These are phyloP conservation scores for Pseudogymnoascus sp. DNA, from an alignment of 2,329 filamentous ascomycete genomes.

Conservation along the genomic window DNA sequence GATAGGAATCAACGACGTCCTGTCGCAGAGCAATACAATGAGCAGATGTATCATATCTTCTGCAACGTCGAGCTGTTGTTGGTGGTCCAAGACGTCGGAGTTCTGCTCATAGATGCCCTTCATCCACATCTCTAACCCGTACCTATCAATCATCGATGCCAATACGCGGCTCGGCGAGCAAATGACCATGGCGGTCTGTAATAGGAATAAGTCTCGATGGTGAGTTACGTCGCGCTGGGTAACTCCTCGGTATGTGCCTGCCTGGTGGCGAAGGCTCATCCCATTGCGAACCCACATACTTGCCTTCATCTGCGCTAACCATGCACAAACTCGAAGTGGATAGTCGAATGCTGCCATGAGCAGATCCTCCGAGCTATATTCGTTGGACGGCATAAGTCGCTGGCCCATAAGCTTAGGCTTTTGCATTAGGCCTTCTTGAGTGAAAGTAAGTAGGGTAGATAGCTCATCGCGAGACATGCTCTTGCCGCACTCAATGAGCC, in stretches of 20 bases:
- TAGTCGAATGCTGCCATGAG: slow-evolving; percentile 86
- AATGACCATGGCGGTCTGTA: slow-evolving; percentile 83
- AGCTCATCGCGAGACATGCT: slow-evolving; percentile 61
- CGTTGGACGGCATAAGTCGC: slow-evolving; percentile 43
- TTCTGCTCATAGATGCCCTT: slow-evolving; percentile 69
- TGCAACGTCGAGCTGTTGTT: slow-evolving; percentile 81
- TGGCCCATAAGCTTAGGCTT: slow-evolving; percentile 55
- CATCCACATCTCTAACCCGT: slow-evolving; percentile 80
- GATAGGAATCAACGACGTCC: slow-evolving; percentile 64
- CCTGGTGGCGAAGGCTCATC: slow-evolving; percentile 89
- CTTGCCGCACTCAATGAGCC: slow-evolving; percentile 85
- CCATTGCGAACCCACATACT: slow-evolving; percentile 98
- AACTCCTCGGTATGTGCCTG: slow-evolving; percentile 84
- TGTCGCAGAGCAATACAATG: slow-evolving; percentile 82
- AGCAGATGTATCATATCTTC: slow-evolving; percentile 94
- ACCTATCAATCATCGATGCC: slow-evolving; percentile 84
- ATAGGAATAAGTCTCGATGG: slow-evolving; percentile 85
- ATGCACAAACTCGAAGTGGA: slow-evolving; percentile 84
- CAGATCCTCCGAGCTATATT: slow-evolving; percentile 63
- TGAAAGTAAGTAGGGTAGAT: slow-evolving; percentile 60
- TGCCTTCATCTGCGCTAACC: slow-evolving; percentile 96
- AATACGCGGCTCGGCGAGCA: slow-evolving; percentile 77
- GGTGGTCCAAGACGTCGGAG: slow-evolving; percentile 69
- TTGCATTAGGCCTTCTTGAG: slow-evolving; percentile 58
- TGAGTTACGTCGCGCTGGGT: slow-evolving; percentile 85